Conservation (phyloP, 441 rosid species). For the Gossypium gossypioides region DNA sequence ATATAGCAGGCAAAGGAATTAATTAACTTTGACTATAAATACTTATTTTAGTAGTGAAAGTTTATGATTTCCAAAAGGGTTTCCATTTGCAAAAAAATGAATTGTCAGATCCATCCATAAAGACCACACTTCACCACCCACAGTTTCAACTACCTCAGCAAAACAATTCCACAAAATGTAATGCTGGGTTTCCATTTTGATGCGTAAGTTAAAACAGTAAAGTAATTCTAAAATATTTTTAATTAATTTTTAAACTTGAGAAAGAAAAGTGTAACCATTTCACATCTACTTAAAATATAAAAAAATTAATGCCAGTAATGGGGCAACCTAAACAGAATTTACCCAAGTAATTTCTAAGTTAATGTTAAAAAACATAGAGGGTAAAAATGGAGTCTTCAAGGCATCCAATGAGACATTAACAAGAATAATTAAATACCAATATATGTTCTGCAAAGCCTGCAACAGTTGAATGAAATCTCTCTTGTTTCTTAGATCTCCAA, state of each 20-base stretch:
- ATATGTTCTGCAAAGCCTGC: conserved; percentile 25
- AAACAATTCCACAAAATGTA: too few species aligned
- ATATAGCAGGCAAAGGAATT: not conserved
- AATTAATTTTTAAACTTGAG: too few species aligned
- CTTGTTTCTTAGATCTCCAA: conserved; percentile 21
- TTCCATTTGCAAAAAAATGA: conserved; percentile 14
- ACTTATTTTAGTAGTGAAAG: conserved; percentile 13
- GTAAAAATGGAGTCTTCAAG: not conserved
- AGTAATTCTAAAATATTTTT: too few species aligned
- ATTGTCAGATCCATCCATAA: conserved; percentile 21
- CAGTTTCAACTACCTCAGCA: conserved; percentile 12
- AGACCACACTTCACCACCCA: conserved; percentile 3
- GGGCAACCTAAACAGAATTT: too few species aligned
- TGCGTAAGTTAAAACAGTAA: too few species aligned
- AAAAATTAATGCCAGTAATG: too few species aligned
- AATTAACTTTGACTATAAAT: not conserved
- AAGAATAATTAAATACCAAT: conserved; percentile 13
- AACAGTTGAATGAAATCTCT: conserved; percentile 40
- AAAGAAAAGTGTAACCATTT: too few species aligned
- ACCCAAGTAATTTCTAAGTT: too few species aligned
- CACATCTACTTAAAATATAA: too few species aligned
- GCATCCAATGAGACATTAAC: not conserved
- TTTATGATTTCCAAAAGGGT: conserved; percentile 27
- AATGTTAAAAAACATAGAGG: too few species aligned
- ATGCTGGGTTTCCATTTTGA: too few species aligned